Evolutionary conservation across 202 grass and related monocot species (phyloP), one percentile per base, ranked within the genome.

Genomic region (Setaria viridis): DNA sequence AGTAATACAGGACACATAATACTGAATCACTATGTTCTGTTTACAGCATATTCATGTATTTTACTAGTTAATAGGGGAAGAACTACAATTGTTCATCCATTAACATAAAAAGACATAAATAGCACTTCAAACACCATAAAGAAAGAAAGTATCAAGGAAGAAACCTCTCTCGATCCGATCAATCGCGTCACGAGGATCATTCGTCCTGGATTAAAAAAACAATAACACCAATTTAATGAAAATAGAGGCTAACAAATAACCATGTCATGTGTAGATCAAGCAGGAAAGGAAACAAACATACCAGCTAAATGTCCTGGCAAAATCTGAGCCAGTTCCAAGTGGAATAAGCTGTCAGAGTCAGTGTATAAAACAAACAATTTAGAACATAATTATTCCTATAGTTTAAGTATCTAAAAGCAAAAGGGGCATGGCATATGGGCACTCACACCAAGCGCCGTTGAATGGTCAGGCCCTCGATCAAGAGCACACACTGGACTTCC

Each of bases 241-340:
- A 85, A 78, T 6, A 60, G 19, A 57, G 43, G 12, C 50, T 20
- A 85, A 50, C 2, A 72, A 83, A 45, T 48, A 62, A 70, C 17
- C 14, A 79, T 67, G 37, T 9, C 25, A 84, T 59, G 48, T 41
- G 21, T 74, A 82, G 21, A 42, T 76, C 47, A 71, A 51, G 32
- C 50, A 49, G 72, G 29, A 73, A 85, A 90, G 42, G 9, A 84
- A 75, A 79, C 3, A 87, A 74, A 84, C 29, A 81, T 84, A 99
- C 96, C 93, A 96, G 80, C 82, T 82, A 87, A 99, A 99, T 69
- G 96, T 99, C 85, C 93, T 89, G 48, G 93, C 93, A 81, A 99
- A 99, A 80, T 99, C 96, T 80, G 96, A 99, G 62, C 91, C 96
- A 64, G 96, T 99, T 76, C 96, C 96, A 85, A 99, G 96, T 70